Evolutionary conservation across 495 filamentous ascomycete species (phyloP).

Genomic region (Elasticomyces elasticus): DNA sequence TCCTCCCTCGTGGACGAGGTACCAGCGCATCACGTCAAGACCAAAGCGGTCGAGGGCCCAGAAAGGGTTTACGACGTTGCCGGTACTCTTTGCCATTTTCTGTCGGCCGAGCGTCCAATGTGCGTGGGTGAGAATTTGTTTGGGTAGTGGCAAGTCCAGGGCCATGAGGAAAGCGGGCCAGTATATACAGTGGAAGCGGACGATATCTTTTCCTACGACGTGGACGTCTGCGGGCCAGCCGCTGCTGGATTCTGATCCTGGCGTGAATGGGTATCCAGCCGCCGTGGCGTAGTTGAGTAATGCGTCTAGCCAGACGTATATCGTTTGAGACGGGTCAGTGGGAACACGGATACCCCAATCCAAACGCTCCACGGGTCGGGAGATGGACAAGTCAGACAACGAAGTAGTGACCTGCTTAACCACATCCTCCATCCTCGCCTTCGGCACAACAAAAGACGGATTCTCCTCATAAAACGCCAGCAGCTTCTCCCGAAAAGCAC

Average conservation of each 20-base stretch:
- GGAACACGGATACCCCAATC: constrained; percentile 89
- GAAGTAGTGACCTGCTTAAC: constrained; percentile 56
- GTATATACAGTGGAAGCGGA: constrained; percentile 93
- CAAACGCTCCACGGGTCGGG: constrained; percentile 65
- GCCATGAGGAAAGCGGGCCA: constrained; percentile 96
- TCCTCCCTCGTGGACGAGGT: constrained; percentile 67
- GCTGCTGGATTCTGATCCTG: constrained; percentile 47
- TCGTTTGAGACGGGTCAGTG: constrained; percentile 72
- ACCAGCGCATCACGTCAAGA: constrained; percentile 78
- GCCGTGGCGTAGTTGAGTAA: constrained; percentile 87
- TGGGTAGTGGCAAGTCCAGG: constrained; percentile 71
- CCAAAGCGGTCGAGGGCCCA: constrained; percentile 85
- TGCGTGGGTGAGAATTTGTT: constrained; percentile 72
- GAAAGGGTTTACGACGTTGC: constrained; percentile 92
- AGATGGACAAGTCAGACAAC: constrained; percentile 79
- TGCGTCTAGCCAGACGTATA: constrained; percentile 97
- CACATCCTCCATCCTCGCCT: constrained; percentile 55
- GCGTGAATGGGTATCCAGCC: constrained; percentile 71
- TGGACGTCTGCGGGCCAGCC: constrained; percentile 91
- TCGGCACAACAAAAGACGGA: constrained; percentile 60
- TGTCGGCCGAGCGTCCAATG: constrained; percentile 85
- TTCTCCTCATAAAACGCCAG: constrained; percentile 69
- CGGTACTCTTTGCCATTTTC: constrained; percentile 94
- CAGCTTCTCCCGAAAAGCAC: constrained; percentile 61
- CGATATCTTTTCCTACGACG: constrained; percentile 90